A percentile compares a stretch with the other conserved stretches of the same genome.
phyloP scores from a whole-genome alignment of 345 rosid genomes.

The Aurinia saxatilis region DNA sequence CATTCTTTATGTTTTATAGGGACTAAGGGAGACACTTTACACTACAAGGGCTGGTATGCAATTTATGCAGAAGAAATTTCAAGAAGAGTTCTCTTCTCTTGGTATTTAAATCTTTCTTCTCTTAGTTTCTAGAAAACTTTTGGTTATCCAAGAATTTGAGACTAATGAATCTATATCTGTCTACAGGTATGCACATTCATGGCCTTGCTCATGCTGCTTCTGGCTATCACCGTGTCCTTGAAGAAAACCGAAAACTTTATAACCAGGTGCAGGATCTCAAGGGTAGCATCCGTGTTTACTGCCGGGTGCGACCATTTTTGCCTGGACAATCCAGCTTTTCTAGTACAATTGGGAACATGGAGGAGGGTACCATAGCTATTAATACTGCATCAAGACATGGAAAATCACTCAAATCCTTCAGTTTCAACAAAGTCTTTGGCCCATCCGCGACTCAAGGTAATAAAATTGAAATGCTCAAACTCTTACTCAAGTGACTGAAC shows the following conservation, averaged over 20 bases:
- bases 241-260: slow-evolving; percentile 91
- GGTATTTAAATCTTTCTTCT: slow-evolving; percentile 34
- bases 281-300: slow-evolving; percentile 95
- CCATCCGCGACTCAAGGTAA: slow-evolving; percentile 89
- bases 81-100: slow-evolving; percentile 73
- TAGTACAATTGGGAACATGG: slow-evolving; percentile 60
- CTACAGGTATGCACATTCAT: slow-evolving; percentile 69
- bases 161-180: slow-evolving; percentile 10
- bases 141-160: neutral
- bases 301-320: slow-evolving; percentile 88
- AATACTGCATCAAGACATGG: slow-evolving; percentile 71
- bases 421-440: slow-evolving; percentile 89
- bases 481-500: neutral
- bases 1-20: slow-evolving; percentile 36
- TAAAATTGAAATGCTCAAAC: neutral
- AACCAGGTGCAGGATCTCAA: slow-evolving; percentile 96
- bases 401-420: slow-evolving; percentile 65
- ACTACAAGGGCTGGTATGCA: slow-evolving; percentile 90
- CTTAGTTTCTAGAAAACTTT: neutral
- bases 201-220: slow-evolving; percentile 94
- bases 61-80: slow-evolving; percentile 72
- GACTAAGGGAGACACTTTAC: slow-evolving; percentile 52
- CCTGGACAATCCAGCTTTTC: slow-evolving; percentile 57
- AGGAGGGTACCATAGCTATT: slow-evolving; percentile 65
- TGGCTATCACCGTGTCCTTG: slow-evolving; percentile 86